Percentiles rank a stretch among this genome's conserved stretches.
Evolutionary conservation across 345 rosid species (phyloP).

Genomic region (Populus ilicifolia): DNA sequence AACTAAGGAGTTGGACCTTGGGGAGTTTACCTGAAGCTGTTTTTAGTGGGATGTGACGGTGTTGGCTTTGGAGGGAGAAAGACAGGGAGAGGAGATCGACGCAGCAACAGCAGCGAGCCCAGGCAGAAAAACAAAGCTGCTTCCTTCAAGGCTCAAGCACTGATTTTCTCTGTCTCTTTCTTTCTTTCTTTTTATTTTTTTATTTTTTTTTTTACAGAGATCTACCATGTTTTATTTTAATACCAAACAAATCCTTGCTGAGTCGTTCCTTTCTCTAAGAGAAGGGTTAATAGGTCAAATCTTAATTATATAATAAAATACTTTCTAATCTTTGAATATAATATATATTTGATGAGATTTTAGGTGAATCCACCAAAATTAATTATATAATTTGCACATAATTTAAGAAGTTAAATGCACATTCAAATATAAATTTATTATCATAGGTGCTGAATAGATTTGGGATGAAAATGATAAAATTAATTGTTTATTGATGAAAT

Average conservation of each 20-base stretch:
- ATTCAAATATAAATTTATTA: no score
- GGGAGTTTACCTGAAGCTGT: neutral
- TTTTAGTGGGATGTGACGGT: neutral
- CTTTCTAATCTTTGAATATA: no score
- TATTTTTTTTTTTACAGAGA: neutral
- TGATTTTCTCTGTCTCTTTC: neutral
- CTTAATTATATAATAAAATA: no score
- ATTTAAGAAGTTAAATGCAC: no score
- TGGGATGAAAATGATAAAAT: neutral
- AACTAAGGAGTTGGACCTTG: neutral
- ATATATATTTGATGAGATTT: no score
- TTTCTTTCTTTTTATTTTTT: neutral
- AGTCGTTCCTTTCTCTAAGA: no score
- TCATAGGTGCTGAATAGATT: neutral
- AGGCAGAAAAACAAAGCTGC: neutral
- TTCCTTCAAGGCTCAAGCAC: neutral
- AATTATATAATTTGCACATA: no score
- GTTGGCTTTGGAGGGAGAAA: neutral
- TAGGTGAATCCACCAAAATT: no score
- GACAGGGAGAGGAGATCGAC: neutral
- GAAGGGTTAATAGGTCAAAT: no score
- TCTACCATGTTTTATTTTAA: neutral
- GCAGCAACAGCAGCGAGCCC: neutral
- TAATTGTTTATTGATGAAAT: neutral
- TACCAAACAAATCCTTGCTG: neutral